Conservation (phyloP, 257 asterid genomes). For the Solanum paucissectum region DNA sequence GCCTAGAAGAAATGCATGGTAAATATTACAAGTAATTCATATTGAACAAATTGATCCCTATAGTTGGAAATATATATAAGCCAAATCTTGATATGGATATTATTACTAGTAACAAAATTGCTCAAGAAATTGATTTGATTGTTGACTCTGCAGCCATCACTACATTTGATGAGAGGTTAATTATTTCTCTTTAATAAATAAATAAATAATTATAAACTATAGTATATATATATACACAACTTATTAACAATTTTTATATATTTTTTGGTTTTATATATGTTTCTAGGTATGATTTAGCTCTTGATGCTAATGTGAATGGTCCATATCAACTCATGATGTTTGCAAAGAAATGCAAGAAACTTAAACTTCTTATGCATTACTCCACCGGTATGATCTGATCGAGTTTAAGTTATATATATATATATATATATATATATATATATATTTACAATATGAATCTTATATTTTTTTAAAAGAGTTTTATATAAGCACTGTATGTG, state of each 20-base stretch:
- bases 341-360: slow-evolving; percentile 40
- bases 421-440: no score
- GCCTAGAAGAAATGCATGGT: slow-evolving; percentile 23
- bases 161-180: slow-evolving; percentile 34
- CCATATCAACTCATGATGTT: slow-evolving; percentile 13
- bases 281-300: slow-evolving; percentile 30
- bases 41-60: slow-evolving; percentile 20
- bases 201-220: neutral
- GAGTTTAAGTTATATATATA: no score
- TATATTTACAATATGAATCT: no score
- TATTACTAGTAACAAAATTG: slow-evolving; percentile 1
- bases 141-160: slow-evolving; percentile 43
- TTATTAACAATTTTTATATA: neutral
- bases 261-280: neutral
- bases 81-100: slow-evolving; percentile 35
- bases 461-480: neutral
- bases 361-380: slow-evolving; percentile 17
- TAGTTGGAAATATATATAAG: slow-evolving; percentile 33
- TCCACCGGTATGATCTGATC: neutral
- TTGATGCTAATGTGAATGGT: slow-evolving; percentile 33
- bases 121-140: slow-evolving; percentile 29
- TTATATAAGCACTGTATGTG: no score
- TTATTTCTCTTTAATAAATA: neutral
- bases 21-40: slow-evolving; percentile 12
- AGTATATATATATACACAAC: neutral